phyloP scores from a whole-genome alignment of 164 flowering plant species.

The Amborella trichopoda region DNA sequence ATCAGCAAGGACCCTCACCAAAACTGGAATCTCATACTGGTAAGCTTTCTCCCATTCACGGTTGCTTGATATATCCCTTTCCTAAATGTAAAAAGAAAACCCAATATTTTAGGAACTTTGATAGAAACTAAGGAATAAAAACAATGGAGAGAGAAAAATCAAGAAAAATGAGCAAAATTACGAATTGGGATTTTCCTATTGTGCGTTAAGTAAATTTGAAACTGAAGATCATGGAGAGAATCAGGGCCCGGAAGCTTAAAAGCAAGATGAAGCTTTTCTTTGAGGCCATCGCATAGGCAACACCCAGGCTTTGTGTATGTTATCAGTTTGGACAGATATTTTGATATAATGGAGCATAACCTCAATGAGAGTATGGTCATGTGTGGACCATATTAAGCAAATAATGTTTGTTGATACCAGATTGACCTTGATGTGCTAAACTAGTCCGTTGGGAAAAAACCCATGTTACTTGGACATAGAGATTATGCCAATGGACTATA shows the following conservation, averaged over 20 bases:
- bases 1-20: slow-evolving; percentile 66
- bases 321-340: slow-evolving; percentile 26
- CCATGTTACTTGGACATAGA: too few species aligned
- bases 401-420: too few species aligned
- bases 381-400: too few species aligned
- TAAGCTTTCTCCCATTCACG: slow-evolving; percentile 81
- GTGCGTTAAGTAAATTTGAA: slow-evolving; percentile 31
- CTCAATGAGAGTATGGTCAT: too few species aligned
- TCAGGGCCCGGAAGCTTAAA: slow-evolving; percentile 46
- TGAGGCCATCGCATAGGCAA: slow-evolving; percentile 96
- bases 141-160: slow-evolving; percentile 6
- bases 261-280: slow-evolving; percentile 79
- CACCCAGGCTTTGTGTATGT: slow-evolving; percentile 91
- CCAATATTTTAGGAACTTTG: too few species aligned
- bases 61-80: slow-evolving; percentile 75
- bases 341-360: too few species aligned
- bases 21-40: slow-evolving; percentile 92
- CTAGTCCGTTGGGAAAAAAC: too few species aligned
- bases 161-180: not conserved
- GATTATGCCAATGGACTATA: too few species aligned
- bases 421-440: too few species aligned
- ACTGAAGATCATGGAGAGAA: slow-evolving; percentile 55
- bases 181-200: not conserved
- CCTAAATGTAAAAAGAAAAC: slow-evolving; percentile 29
- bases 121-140: too few species aligned